A percentile compares a stretch with the other conserved stretches of the same genome.
These are phyloP conservation scores for Ustilago shanxiensis DNA, from an alignment of 1,284 basidiomycete genomes.

Conservation along the genomic window DNA sequence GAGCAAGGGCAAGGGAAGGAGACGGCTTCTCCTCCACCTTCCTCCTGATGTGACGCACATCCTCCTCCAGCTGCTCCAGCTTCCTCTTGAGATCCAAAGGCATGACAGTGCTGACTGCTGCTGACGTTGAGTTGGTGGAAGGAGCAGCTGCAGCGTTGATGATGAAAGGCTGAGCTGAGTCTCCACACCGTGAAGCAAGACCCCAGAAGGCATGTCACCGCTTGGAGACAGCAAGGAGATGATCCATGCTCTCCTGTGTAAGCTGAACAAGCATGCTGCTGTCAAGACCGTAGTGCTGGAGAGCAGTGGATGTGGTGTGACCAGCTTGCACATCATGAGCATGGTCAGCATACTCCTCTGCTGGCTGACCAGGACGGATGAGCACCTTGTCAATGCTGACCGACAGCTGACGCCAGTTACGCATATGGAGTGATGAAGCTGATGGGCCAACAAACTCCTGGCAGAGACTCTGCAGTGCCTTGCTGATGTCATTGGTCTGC, in stretches of 20 bases:
- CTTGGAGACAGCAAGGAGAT: not conserved
- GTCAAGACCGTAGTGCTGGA: slow-evolving; percentile 5
- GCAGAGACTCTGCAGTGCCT: not conserved
- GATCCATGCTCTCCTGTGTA: not conserved
- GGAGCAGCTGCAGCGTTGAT: too few relatives aligned
- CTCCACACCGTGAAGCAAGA: not conserved
- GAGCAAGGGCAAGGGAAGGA: not conserved
- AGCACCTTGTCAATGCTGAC: slow-evolving; percentile 6
- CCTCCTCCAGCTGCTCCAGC: not conserved
- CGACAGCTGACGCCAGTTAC: not conserved
- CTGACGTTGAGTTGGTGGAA: too few relatives aligned
- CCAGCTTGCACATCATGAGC: slow-evolving; percentile 2
- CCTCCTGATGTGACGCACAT: not conserved
- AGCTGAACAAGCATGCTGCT: not conserved
- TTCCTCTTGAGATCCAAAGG: not conserved
- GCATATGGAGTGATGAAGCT: not conserved
- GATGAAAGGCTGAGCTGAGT: not conserved
- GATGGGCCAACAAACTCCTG: slow-evolving; percentile 1
- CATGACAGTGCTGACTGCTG: too few relatives aligned
- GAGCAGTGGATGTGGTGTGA: not conserved
- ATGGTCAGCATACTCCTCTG: not conserved
- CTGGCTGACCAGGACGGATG: not conserved
- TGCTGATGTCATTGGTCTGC: slow-evolving; percentile 5
- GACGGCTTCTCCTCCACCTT: not conserved
- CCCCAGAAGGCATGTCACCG: not conserved